These are phyloP conservation scores for Globisporangium cystogenes DNA, from an alignment of 352 stramenopile species.

Conservation along the genomic window DNA sequence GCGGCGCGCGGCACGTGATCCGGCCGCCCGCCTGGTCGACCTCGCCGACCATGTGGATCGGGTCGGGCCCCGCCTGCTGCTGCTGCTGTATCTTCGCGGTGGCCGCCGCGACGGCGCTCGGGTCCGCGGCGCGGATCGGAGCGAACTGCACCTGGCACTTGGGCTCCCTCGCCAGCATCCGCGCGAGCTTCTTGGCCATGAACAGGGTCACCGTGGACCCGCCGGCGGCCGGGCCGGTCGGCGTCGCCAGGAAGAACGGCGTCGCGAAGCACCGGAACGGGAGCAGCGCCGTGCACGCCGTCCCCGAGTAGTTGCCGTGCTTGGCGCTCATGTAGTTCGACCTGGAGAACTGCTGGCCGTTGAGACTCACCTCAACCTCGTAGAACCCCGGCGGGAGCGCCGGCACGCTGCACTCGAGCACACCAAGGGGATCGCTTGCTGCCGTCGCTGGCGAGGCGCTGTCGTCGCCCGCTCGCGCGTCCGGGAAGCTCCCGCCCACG, in stretches of 20 bases:
- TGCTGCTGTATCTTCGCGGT: constrained; percentile 15
- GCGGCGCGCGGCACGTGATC: constrained; percentile 47
- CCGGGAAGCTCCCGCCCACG: constrained; percentile 26
- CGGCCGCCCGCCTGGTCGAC: constrained; percentile 39
- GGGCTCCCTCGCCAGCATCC: constrained; percentile 38
- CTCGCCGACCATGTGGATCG: constrained; percentile 33
- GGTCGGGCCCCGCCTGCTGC: constrained; percentile 20
- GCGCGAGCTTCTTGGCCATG: constrained; percentile 39
- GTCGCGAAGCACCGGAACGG: constrained; percentile 53
- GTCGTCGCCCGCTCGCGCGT: constrained; percentile 1
- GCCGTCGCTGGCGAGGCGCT: neutral
- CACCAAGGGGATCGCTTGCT: neutral
- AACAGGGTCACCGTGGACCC: constrained; percentile 55
- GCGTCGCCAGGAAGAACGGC: constrained; percentile 58
- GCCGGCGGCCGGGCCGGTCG: constrained; percentile 52
- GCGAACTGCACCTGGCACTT: constrained; percentile 62
- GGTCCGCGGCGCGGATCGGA: constrained; percentile 18
- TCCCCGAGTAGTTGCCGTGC: constrained; percentile 60
- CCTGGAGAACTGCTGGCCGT: constrained; percentile 54
- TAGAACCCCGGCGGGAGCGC: constrained; percentile 39
- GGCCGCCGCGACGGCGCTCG: neutral
- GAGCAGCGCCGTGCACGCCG: constrained; percentile 46
- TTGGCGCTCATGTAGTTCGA: constrained; percentile 53
- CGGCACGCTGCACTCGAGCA: constrained; percentile 24
- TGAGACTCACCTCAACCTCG: constrained; percentile 62